These are phyloP conservation scores for Suhomyces canberraensis DNA, from an alignment of 805 yeast species.

Conservation along the genomic window DNA sequence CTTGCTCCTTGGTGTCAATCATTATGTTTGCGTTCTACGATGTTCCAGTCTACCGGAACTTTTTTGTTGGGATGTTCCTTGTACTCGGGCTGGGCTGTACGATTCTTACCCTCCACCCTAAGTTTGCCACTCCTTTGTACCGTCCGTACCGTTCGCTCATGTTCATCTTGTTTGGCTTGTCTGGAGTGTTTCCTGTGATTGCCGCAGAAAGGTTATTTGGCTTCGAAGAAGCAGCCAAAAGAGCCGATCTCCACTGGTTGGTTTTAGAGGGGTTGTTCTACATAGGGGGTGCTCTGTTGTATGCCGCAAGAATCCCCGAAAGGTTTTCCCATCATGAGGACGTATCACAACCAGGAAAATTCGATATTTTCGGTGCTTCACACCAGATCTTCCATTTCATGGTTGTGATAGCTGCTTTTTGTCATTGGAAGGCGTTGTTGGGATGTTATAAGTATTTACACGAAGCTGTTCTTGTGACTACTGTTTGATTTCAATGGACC, in stretches of 20 bases:
- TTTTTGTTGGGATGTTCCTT: conserved; percentile 47
- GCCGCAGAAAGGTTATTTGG: conserved; percentile 54
- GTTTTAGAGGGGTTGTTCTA: conserved; percentile 70
- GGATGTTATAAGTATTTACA: conserved; percentile 55
- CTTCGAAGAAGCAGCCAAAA: conserved; percentile 37
- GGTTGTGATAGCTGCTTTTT: conserved; percentile 73
- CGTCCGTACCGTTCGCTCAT: conserved; percentile 73
- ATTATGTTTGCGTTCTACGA: conserved; percentile 46
- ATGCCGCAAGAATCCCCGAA: conserved; percentile 81
- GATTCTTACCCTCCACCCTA: conserved; percentile 57
- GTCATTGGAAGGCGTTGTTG: conserved; percentile 65
- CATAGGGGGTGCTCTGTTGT: conserved; percentile 73
- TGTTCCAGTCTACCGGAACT: conserved; percentile 26
- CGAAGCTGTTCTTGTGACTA: conserved; percentile 7
- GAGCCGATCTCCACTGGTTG: conserved; percentile 62
- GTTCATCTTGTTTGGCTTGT: conserved; percentile 78
- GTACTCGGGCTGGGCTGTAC: conserved; percentile 61
- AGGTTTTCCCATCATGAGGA: conserved; percentile 36
- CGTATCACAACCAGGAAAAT: conserved; percentile 27
- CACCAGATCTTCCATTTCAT: conserved; percentile 81
- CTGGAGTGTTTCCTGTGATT: conserved; percentile 69
- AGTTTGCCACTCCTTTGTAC: conserved; percentile 68
- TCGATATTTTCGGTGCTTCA: conserved; percentile 73
- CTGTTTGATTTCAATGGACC: too few relatives aligned
- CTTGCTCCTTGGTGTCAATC: conserved; percentile 54